These are phyloP conservation scores for Mucor saturninus DNA, from an alignment of 371 early-diverging fungal genomes.

Conservation along the genomic window DNA sequence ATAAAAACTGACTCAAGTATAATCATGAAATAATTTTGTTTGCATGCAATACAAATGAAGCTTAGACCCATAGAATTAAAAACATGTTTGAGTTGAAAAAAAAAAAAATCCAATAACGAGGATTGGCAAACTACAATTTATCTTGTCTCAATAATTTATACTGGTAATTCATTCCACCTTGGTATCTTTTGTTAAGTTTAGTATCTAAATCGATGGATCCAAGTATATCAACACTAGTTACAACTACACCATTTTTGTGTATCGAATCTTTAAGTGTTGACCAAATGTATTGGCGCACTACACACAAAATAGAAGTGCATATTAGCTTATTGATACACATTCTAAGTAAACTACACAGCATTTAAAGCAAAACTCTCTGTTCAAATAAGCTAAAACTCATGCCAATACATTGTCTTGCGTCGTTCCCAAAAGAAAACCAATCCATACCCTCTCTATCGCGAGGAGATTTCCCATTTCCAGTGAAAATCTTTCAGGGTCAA, in stretches of 20 bases:
- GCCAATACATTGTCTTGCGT: conserved; percentile 56
- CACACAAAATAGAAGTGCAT: not conserved
- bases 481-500: conserved; percentile 32
- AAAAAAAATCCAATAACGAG: not conserved
- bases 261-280: conserved; percentile 16
- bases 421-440: conserved; percentile 55
- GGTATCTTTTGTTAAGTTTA: conserved; percentile 7
- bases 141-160: not conserved
- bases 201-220: conserved; percentile 1
- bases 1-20: no score
- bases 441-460: conserved; percentile 19
- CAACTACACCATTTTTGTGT: conserved; percentile 11
- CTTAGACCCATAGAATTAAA: no score
- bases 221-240: not conserved
- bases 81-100: not conserved
- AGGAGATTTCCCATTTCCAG: conserved; percentile 12
- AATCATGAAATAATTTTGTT: no score
- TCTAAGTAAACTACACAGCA: conserved; percentile 33
- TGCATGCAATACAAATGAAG: no score
- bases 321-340: not conserved
- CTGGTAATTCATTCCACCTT: not conserved
- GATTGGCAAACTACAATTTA: no score
- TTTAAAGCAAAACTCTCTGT: conserved; percentile 48
- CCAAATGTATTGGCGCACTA: conserved; percentile 25
- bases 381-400: conserved; percentile 54